Evolutionary conservation across 2,329 filamentous ascomycete species (phyloP).

Genomic region (Lojkania enalia): DNA sequence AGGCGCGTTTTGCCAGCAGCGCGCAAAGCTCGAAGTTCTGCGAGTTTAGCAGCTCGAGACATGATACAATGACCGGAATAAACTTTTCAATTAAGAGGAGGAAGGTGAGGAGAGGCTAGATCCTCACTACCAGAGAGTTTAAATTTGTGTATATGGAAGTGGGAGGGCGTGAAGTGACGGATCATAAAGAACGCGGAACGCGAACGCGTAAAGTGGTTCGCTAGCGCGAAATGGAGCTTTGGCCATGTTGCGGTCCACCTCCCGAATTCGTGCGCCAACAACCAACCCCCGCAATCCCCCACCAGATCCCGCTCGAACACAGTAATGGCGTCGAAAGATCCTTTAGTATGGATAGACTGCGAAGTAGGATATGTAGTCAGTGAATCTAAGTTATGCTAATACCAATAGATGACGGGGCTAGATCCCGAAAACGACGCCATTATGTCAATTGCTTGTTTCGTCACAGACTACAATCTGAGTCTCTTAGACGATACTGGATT

Average conservation of each 20-base stretch:
- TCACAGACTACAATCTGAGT: slow-evolving; percentile 80
- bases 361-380: slow-evolving; percentile 51
- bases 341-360: slow-evolving; percentile 86
- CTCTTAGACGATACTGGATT: slow-evolving; percentile 77
- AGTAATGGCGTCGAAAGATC: slow-evolving; percentile 59
- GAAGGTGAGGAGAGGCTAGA: slow-evolving; percentile 15
- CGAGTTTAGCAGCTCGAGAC: slow-evolving; percentile 51
- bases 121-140: slow-evolving; percentile 13
- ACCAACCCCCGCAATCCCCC: slow-evolving; percentile 2
- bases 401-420: slow-evolving; percentile 84
- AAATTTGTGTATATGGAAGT: slow-evolving; percentile 23
- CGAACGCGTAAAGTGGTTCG: slow-evolving; percentile 25
- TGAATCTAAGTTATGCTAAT: slow-evolving; percentile 14
- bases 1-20: slow-evolving; percentile 90
- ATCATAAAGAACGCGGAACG: slow-evolving; percentile 18
- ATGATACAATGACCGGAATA: slow-evolving; percentile 26
- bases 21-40: slow-evolving; percentile 81
- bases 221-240: slow-evolving; percentile 11
- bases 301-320: slow-evolving; percentile 11
- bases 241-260: slow-evolving; percentile 8
- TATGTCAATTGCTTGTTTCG: slow-evolving; percentile 87
- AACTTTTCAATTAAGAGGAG: slow-evolving; percentile 3
- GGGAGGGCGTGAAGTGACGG: slow-evolving; percentile 18
- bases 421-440: slow-evolving; percentile 79
- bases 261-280: background rate